A percentile compares a stretch with the other conserved stretches of the same genome.
Evolutionary conservation across 2,329 filamentous ascomycete genomes (phyloP).

Genomic region (Pseudocercospora vitis): DNA sequence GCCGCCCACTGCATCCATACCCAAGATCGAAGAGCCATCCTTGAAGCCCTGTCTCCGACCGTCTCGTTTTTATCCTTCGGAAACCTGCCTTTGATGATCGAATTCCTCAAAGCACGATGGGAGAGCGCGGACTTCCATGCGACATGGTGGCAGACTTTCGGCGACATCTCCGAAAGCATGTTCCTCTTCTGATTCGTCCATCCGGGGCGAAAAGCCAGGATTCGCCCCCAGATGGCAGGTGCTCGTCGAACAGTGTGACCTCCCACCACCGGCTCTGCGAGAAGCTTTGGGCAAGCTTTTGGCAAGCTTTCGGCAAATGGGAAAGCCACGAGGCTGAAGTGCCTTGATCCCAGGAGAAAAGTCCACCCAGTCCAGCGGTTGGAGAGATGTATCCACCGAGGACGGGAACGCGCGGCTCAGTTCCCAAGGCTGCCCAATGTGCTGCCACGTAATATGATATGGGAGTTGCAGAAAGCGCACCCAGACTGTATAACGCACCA

Average conservation of each 20-base stretch:
- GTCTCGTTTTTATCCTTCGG: conserved; percentile 20
- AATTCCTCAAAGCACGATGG: conserved; percentile 20
- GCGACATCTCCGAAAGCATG: conserved; percentile 17
- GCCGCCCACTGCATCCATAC: conserved; percentile 16
- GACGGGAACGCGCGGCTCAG: no score
- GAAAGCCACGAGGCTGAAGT: not conserved
- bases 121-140: conserved; percentile 9
- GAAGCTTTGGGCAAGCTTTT: not conserved
- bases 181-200: conserved; percentile 19
- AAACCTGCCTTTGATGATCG: conserved; percentile 17
- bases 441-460: no score
- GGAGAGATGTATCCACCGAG: no score
- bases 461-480: no score
- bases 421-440: no score
- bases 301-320: not conserved
- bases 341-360: no score
- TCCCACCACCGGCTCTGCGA: no score
- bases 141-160: conserved; percentile 22
- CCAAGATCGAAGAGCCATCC: conserved; percentile 13
- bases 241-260: no score
- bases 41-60: conserved; percentile 15
- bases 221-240: no score
- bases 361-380: no score
- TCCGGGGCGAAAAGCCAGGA: no score
- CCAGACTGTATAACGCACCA: no score